Evolutionary conservation across 495 filamentous ascomycete genomes (phyloP).

Genomic region (Achaetomiella virescens): DNA sequence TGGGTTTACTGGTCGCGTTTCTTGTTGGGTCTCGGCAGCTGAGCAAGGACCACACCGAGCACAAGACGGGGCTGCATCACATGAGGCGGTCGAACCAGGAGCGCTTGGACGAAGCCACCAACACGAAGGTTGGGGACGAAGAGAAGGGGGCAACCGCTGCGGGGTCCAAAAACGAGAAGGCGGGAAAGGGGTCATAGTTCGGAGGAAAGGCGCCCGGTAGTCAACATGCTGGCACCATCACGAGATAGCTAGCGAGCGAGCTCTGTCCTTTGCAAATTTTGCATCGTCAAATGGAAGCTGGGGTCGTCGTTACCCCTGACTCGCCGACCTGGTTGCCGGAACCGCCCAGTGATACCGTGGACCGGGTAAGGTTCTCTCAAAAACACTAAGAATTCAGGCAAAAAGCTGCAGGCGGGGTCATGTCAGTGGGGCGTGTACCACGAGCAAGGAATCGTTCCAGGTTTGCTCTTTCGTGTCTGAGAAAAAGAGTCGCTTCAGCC

Average conservation of each 20-base stretch:
- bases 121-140: slow-evolving; percentile 7
- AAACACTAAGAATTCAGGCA: slow-evolving; percentile 16
- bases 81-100: slow-evolving; percentile 28
- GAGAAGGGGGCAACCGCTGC: slow-evolving; percentile 10
- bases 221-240: too few species aligned
- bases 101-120: neutral
- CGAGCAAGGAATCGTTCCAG: neutral
- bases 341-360: neutral
- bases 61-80: slow-evolving; percentile 56
- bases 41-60: slow-evolving; percentile 53
- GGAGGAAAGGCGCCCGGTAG: too few species aligned
- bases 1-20: slow-evolving; percentile 50
- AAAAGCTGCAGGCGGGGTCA: slow-evolving; percentile 5
- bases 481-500: neutral
- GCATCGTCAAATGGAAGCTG: too few species aligned
- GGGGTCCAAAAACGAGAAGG: neutral
- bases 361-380: neutral
- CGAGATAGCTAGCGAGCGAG: too few species aligned
- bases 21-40: slow-evolving; percentile 51
- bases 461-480: neutral
- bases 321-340: neutral
- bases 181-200: neutral
- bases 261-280: too few species aligned
- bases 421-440: neutral
- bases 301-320: too few species aligned